phyloP scores from a whole-genome alignment of 768 basidiomycete genomes.

The Butyriboletus loyo region DNA sequence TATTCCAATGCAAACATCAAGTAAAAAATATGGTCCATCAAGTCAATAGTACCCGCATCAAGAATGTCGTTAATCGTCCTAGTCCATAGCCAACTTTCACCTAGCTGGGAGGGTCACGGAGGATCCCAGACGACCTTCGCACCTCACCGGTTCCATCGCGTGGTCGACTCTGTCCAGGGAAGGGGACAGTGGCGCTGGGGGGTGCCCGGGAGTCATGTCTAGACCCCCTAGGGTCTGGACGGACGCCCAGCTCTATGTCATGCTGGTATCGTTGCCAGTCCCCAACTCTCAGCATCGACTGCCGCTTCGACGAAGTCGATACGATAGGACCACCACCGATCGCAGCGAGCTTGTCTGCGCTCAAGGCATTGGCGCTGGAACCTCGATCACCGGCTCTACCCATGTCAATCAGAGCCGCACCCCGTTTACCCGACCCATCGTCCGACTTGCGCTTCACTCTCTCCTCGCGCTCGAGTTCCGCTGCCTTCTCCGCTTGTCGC shows the following conservation, averaged over 20 bases:
- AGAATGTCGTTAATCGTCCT: constrained; percentile 7
- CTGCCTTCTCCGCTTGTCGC: constrained; percentile 69
- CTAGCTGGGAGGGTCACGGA: constrained; percentile 43
- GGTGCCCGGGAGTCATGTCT: constrained; percentile 25
- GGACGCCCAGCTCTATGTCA: constrained; percentile 37
- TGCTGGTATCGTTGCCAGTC: constrained; percentile 81
- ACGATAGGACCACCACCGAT: constrained; percentile 29
- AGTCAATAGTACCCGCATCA: constrained; percentile 16
- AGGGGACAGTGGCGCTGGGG: constrained; percentile 28
- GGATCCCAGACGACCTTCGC: constrained; percentile 30
- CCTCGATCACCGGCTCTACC: constrained; percentile 38
- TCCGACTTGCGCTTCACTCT: constrained; percentile 44
- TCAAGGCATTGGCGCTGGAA: constrained; percentile 37
- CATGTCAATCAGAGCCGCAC: constrained; percentile 27
- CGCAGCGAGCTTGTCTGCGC: constrained; percentile 57
- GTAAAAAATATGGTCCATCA: constrained; percentile 20
- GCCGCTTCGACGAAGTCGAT: constrained; percentile 51
- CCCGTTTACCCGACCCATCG: constrained; percentile 39
- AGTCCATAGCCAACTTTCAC: neutral
- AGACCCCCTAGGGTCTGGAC: constrained; percentile 18
- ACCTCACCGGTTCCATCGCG: constrained; percentile 24
- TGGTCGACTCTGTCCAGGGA: constrained; percentile 28
- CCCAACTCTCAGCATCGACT: constrained; percentile 78
- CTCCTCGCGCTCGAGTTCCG: constrained; percentile 46
- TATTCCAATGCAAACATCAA: constrained; percentile 19